phyloP scores from a whole-genome alignment of 1,284 basidiomycete genomes.

The Apiotrichum sp. region DNA sequence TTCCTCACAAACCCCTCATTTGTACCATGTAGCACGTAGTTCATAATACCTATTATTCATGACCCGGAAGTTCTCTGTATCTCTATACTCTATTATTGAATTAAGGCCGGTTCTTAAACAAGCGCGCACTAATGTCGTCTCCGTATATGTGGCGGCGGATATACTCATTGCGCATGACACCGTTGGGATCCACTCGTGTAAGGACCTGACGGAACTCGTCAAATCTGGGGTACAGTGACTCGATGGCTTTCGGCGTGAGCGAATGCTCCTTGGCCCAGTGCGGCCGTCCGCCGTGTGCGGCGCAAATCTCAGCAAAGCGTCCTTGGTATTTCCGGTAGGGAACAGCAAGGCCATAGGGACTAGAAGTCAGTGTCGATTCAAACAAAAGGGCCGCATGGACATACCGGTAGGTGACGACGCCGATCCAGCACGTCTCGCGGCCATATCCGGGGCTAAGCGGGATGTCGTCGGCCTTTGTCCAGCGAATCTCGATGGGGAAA shows the following conservation, averaged over 20 bases:
- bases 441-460: slow-evolving; percentile 86
- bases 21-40: too few species aligned
- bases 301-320: slow-evolving; percentile 70
- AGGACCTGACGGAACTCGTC: slow-evolving; percentile 70
- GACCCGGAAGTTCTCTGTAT: not conserved
- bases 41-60: not conserved
- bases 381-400: not conserved
- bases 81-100: slow-evolving; percentile 3
- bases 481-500: slow-evolving; percentile 90
- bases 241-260: slow-evolving; percentile 62
- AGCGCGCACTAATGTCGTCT: slow-evolving; percentile 34
- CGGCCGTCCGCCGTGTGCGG: slow-evolving; percentile 70
- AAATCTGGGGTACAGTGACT: slow-evolving; percentile 72
- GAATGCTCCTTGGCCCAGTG: slow-evolving; percentile 97
- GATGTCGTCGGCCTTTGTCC: slow-evolving; percentile 81
- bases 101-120: slow-evolving; percentile 32
- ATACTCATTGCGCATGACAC: slow-evolving; percentile 61
- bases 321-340: slow-evolving; percentile 77
- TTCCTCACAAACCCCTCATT: too few species aligned
- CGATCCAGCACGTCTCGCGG: slow-evolving; percentile 82
- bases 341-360: slow-evolving; percentile 79
- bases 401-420: slow-evolving; percentile 82
- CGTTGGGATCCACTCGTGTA: slow-evolving; percentile 67
- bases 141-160: slow-evolving; percentile 52
- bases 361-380: not conserved